Conservation (phyloP, 768 basidiomycete genomes). For the Boletus vinaceobasis region DNA sequence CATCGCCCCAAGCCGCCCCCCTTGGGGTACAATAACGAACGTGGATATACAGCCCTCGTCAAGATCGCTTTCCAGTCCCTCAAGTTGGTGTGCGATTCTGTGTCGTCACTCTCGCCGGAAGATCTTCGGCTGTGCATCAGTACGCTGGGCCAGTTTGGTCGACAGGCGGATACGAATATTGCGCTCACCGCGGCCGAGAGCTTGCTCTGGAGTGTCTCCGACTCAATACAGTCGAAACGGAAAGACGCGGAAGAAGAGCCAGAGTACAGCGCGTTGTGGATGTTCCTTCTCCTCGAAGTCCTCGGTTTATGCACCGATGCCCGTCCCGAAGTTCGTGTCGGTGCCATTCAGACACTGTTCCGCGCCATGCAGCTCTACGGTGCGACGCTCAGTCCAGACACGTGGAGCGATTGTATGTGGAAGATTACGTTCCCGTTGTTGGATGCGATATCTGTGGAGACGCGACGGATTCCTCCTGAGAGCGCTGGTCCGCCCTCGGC, state of each 20-base stretch:
- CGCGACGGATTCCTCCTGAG: constrained; percentile 36
- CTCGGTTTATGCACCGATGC: constrained; percentile 78
- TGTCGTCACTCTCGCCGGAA: constrained; percentile 73
- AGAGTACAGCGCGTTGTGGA: constrained; percentile 88
- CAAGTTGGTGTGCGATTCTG: constrained; percentile 90
- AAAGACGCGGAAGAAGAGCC: constrained; percentile 59
- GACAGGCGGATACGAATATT: constrained; percentile 93
- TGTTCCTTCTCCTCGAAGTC: constrained; percentile 82
- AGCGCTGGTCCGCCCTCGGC: constrained; percentile 5
- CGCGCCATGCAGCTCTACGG: constrained; percentile 93
- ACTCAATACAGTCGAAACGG: constrained; percentile 86
- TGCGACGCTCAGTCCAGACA: constrained; percentile 70
- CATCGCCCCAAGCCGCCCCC: constrained; percentile 45
- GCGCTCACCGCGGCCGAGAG: constrained; percentile 92
- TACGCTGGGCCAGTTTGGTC: constrained; percentile 88
- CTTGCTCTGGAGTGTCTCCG: constrained; percentile 92
- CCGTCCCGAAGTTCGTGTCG: constrained; percentile 85
- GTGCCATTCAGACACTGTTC: constrained; percentile 94
- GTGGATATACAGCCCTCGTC: constrained; percentile 69
- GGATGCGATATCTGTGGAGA: constrained; percentile 60
- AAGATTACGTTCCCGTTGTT: constrained; percentile 85
- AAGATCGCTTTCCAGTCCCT: constrained; percentile 94
- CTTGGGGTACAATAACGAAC: constrained; percentile 58
- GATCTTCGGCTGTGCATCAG: constrained; percentile 86
- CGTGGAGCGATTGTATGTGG: constrained; percentile 93